Conservation (phyloP, 225 moss, liverwort and hornwort genomes). For the Takakia lepidozioides region DNA sequence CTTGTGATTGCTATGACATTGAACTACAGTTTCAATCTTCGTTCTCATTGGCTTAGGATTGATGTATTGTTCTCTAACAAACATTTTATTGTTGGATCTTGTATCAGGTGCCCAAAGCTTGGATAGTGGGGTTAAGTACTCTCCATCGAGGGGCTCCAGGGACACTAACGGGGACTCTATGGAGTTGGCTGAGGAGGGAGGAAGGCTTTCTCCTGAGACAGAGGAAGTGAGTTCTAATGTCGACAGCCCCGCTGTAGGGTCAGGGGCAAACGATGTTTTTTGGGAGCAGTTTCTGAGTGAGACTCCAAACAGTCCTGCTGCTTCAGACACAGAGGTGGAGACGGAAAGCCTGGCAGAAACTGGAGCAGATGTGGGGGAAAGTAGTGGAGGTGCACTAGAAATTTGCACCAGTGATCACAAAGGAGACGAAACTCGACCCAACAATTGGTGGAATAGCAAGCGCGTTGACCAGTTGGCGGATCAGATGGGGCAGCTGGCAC, state of each 20-base stretch:
- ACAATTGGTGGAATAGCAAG: slow-evolving; percentile 40
- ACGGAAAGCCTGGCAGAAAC: slow-evolving; percentile 10
- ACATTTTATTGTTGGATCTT: too few species aligned
- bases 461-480: slow-evolving; percentile 53
- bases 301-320: slow-evolving; percentile 24
- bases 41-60: too few species aligned
- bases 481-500: slow-evolving; percentile 72
- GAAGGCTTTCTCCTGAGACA: slow-evolving; percentile 27
- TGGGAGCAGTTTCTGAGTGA: slow-evolving; percentile 88
- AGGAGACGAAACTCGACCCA: slow-evolving; percentile 14
- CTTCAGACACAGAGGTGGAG: slow-evolving; percentile 45
- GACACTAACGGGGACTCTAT: slow-evolving; percentile 38
- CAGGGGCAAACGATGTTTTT: slow-evolving; percentile 69
- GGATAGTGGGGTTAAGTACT: slow-evolving; percentile 27
- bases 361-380: slow-evolving; percentile 32
- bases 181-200: slow-evolving; percentile 30
- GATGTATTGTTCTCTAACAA: too few species aligned
- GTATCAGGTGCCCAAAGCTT: slow-evolving; percentile 22
- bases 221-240: slow-evolving; percentile 41
- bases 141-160: slow-evolving; percentile 15
- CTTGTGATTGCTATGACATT: too few species aligned
- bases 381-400: slow-evolving; percentile 18
- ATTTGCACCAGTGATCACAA: slow-evolving; percentile 21
- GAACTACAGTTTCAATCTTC: too few species aligned
- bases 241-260: slow-evolving; percentile 32